These are phyloP conservation scores for Cladosporium austrohemisphaericum DNA, from an alignment of 2,329 filamentous ascomycete species.

Conservation along the genomic window DNA sequence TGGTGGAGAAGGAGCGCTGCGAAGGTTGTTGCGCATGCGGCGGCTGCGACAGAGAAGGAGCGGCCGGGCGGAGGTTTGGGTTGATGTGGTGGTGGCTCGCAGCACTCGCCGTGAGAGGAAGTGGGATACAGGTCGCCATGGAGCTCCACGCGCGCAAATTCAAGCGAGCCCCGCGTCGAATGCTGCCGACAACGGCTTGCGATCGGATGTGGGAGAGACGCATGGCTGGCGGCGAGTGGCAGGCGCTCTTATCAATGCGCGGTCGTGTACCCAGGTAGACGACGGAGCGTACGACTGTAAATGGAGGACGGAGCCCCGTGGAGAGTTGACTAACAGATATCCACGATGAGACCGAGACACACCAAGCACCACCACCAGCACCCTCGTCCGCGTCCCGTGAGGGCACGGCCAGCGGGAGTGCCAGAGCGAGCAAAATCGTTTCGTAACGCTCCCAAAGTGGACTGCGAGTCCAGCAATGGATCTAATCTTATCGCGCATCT, in stretches of 20 bases:
- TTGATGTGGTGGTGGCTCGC: constrained; percentile 1
- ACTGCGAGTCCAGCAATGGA: no score
- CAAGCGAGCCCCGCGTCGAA: no score
- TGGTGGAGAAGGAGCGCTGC: constrained; percentile 46
- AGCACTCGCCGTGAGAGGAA: no score
- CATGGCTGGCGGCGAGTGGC: no score
- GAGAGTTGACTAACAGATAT: constrained; percentile 6
- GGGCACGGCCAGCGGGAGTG: background rate
- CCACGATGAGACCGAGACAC: background rate
- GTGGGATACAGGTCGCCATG: no score
- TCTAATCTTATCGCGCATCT: no score
- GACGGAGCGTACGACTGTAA: constrained; percentile 6
- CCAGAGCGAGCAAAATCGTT: no score
- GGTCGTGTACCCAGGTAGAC: no score
- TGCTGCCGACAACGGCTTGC: no score
- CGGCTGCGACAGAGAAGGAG: background rate
- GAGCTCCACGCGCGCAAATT: constrained; percentile 5
- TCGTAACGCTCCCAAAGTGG: no score
- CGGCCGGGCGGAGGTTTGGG: constrained; percentile 7
- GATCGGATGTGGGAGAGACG: no score
- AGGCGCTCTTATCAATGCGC: background rate
- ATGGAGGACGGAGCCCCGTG: constrained; percentile 9
- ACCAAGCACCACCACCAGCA: no score
- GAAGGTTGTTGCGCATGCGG: constrained; percentile 19
- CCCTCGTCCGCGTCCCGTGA: constrained; percentile 1